Conservation (phyloP, 495 filamentous ascomycete species). For the Talaromyces adpressus region DNA sequence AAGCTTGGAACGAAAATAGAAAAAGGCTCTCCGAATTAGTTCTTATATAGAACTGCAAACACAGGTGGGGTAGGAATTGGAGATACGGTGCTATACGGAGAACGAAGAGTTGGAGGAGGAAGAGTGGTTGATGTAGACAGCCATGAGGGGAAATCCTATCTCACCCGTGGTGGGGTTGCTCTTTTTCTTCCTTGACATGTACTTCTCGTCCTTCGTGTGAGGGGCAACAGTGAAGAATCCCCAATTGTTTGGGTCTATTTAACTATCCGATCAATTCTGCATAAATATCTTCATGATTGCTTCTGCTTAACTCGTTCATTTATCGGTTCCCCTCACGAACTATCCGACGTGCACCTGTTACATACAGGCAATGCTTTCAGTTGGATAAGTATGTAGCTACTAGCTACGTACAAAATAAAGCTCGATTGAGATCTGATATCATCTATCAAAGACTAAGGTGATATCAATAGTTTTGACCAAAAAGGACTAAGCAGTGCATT, state of each 20-base stretch:
- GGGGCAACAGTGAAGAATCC: neutral
- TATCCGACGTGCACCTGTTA: neutral
- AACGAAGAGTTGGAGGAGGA: neutral
- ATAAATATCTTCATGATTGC: neutral
- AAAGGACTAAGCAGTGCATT: neutral
- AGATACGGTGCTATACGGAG: too few relatives aligned
- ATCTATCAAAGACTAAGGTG: neutral
- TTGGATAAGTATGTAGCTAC: neutral
- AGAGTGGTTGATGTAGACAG: neutral
- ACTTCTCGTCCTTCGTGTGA: neutral
- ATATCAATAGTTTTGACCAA: neutral
- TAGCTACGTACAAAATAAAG: neutral
- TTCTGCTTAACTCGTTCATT: neutral
- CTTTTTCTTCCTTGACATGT: neutral
- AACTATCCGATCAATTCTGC: neutral
- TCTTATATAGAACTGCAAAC: neutral
- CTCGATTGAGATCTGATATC: neutral
- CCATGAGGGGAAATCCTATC: slow-evolving; percentile 1
- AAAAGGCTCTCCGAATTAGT: neutral
- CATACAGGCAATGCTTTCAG: neutral
- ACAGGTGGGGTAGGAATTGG: slow-evolving; percentile 1
- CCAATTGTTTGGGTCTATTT: neutral
- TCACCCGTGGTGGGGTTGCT: neutral
- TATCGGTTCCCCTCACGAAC: neutral
- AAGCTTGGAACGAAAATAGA: neutral